Evolutionary conservation across 2,329 filamentous ascomycete genomes (phyloP).

Genomic region (Colletotrichum theobromicola): DNA sequence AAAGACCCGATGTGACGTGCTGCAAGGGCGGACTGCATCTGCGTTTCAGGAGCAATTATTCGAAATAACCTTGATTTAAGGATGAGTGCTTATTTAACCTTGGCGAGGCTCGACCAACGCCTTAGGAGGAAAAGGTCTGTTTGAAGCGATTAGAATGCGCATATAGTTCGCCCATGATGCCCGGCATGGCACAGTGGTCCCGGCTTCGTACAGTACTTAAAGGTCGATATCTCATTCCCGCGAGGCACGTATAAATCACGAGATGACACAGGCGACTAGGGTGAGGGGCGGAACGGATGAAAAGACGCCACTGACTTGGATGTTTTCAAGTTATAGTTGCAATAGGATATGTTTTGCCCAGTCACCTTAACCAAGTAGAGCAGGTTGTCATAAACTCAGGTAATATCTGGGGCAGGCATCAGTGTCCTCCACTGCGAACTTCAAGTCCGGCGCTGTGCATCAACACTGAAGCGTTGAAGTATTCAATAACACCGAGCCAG

Average conservation of each 20-base stretch:
- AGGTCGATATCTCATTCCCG: background rate
- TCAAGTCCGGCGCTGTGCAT: background rate
- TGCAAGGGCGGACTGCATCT: background rate
- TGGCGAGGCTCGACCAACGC: background rate
- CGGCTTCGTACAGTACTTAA: background rate
- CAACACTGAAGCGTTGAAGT: background rate
- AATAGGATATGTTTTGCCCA: background rate
- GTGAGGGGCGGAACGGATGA: background rate
- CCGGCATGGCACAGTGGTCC: background rate
- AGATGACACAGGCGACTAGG: background rate
- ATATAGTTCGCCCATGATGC: background rate
- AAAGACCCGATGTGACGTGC: background rate
- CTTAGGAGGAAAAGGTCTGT: background rate
- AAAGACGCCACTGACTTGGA: background rate
- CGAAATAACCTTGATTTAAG: constrained; percentile 11
- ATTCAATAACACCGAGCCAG: background rate
- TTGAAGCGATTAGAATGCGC: background rate
- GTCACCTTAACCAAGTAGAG: background rate
- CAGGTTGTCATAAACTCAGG: background rate
- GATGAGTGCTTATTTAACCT: constrained; percentile 10
- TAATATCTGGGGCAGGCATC: background rate
- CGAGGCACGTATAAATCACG: background rate
- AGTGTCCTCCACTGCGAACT: too few species aligned
- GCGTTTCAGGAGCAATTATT: background rate
- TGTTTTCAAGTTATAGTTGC: background rate